Evolutionary conservation across 192 early-diverging fungal species (phyloP), one percentile per base, ranked within the genome.

Genomic region (Podochytrium sp.): DNA sequence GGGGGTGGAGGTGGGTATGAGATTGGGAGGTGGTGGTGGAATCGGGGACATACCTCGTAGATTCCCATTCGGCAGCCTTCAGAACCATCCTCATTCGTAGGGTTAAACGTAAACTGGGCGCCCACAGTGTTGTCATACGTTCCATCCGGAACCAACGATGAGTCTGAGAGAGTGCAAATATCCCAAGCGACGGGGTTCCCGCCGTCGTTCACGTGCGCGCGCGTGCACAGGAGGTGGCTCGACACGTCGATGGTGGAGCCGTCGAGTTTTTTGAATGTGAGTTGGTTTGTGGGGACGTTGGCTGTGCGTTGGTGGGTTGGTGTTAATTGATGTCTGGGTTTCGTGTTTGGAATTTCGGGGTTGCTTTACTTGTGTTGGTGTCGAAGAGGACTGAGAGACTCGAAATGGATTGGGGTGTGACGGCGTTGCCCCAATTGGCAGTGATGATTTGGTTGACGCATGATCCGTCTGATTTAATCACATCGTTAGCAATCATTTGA

Each of bases 21-120:
- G n/a, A n/a, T n/a, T n/a, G n/a, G n/a, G n/a, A n/a, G n/a, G n/a
- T n/a, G n/a, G n/a, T n/a, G n/a, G n/a, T n/a, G n/a, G n/a, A 62
- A 62, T 20, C n/a, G 6, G n/a, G 12, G 16, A 65, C 42, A n/a
- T 47, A 65, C 63, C 63, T 71, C 69, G 30, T 60, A 71, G 2
- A 71, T 32, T 10, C 41, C 57, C 12, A 71, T 34, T 12, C 23
- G 14, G 38, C 69, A 71, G 32, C 34, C n/a, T 14, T 25, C 63
- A 29, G 25, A 29, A 2, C 29, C 32, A 20, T 18, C 29, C 10
- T 34, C 18, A n/a, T n/a, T n/a, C 7, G 18, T 10, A 7, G 52
- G 57, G 4, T 60, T 0, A 30, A 71, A 71, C 25, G 56, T 59
- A 14, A 47, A 60, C 4, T 4, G n/a, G 23, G 57, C 69, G 14